Evolutionary conservation across 129 eudicot species (phyloP), one percentile per base, ranked within the genome.

Genomic region (Pulicaria dysenterica): DNA sequence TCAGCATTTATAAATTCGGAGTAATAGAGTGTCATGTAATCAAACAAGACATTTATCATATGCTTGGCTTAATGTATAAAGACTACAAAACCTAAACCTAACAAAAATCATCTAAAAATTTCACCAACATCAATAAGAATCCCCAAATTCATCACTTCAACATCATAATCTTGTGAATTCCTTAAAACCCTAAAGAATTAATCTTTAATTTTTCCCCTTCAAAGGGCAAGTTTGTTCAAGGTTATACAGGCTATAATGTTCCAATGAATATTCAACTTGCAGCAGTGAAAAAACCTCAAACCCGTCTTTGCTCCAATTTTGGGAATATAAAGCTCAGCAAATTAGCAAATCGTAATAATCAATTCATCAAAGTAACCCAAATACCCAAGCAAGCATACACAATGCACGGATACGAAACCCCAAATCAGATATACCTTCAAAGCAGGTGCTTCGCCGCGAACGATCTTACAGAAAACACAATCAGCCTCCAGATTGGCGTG

Each of bases 401-500:
- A 59, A 59, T 49, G 76, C 65, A 63, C 5, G n/a, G 42, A 24
- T 57, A 15, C 6, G 17, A 17, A n/a, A 46, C 47, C 56, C 16
- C 34, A 57, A 47, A 51, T 37, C 40, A 75, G 14, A 36, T 4
- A 43, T 69, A 92, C 96, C 96, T 92, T 92, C 2, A 86, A 65
- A 77, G 99, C 88, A 72, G 94, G 91, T 12, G 99, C 82, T 43
- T 95, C 83, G 37, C 96, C 96, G 7, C 63, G 69, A 78, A 86
- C 47, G 85, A 95, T 95, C 85, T 78, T 89, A 63, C 99, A 95
- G 64, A 95, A 95, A 47, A 88, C 85, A 74, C 97, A 93, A 58
- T 80, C 85, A 46, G 49, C 9, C 1, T 68, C 75, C 6, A 53
- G 31, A 57, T 61, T 61, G 8, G 19, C 31, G 36, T 78, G 39